Percentiles rank a stretch among this genome's conserved stretches.
Conservation (phyloP, 441 rosid species). For the Gossypium schwendimanii region DNA sequence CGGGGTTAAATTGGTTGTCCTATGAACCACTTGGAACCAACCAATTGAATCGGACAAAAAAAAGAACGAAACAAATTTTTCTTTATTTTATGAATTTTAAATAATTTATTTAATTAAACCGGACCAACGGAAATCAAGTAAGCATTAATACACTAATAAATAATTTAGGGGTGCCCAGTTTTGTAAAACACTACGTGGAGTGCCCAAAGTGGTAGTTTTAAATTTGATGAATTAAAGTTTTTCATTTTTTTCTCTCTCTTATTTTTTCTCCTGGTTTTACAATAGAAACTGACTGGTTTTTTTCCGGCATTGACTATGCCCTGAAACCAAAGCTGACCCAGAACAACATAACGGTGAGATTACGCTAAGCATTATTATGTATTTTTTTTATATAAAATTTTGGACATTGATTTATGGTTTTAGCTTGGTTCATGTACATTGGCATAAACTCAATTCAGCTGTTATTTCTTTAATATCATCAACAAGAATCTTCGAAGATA, state of each 20-base stretch:
- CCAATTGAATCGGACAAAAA: no score
- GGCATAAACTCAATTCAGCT: constrained; percentile 6
- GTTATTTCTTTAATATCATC: constrained; percentile 15
- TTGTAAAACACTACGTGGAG: not conserved
- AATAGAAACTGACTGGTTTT: constrained; percentile 30
- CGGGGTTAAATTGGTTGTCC: no score
- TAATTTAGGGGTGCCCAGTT: constrained; percentile 4
- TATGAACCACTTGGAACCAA: no score
- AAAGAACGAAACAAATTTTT: no score
- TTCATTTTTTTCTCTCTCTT: not conserved
- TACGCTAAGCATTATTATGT: constrained; percentile 8
- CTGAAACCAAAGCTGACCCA: constrained; percentile 23
- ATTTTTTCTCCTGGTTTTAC: constrained; percentile 6
- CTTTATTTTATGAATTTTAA: no score
- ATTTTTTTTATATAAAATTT: constrained; percentile 7
- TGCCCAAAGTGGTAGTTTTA: constrained; percentile 8
- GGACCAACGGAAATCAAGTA: not conserved
- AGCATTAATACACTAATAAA: not conserved
- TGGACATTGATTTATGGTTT: constrained; percentile 10
- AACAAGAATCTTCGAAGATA: constrained; percentile 22
- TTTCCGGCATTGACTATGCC: constrained; percentile 54
- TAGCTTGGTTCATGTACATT: constrained; percentile 18
- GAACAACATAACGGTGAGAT: constrained; percentile 45
- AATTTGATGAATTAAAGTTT: not conserved
- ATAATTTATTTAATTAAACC: no score